Base-by-base conservation (phyloP, 352 stramenopile genomes). In the Pythium insidiosum region DNA sequence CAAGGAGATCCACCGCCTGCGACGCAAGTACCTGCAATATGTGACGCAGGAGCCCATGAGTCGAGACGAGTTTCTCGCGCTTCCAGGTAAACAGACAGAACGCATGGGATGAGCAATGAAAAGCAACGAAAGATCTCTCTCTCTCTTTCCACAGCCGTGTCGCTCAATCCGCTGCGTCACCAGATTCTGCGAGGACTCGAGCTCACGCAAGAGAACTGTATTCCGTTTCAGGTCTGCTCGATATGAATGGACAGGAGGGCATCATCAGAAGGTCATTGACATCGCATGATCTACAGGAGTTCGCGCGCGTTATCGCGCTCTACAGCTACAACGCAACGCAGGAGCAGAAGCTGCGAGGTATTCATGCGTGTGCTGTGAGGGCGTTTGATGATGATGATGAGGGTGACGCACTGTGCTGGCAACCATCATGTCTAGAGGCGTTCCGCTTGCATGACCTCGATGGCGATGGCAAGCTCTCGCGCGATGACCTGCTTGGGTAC, bases 401-500 rank as follows among this genome's bases (percentile, higher is more conserved):
- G 3, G 20, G 1, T 35, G 15, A 38, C 19, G 2, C 15, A 7
- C 34, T 33, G 19, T 25, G 5, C 15, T 38, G 15, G 19, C 20
- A 6, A 41, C 24, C 25, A 41, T 6, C n/a, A 37, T 36, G n/a
- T 49, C 41, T 36, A 84, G 72, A 68, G 38, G 69, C 75, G 5
- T 88, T 88, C 47, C 59, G 65, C 21, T 68, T 88, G 37, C 75
- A 88, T 46, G 75, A 88, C 37, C 79, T 84, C 37, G 69, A 88
- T 34, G 70, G 61, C 19, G 75, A 88, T 30, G 75, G 73, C 23
- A 84, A 78, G 38, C 73, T 88, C 50, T 85, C 70, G 2, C 58
- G 63, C 0, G 58, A 65, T 1, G 72, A 88, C 46, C 53, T 88
- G 33, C 53, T 56, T 23, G 41, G 41, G 18, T 88, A 85, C 38